Conservation (phyloP, 1,284 basidiomycete species). For the Tilletiopsis washingtonensis region DNA sequence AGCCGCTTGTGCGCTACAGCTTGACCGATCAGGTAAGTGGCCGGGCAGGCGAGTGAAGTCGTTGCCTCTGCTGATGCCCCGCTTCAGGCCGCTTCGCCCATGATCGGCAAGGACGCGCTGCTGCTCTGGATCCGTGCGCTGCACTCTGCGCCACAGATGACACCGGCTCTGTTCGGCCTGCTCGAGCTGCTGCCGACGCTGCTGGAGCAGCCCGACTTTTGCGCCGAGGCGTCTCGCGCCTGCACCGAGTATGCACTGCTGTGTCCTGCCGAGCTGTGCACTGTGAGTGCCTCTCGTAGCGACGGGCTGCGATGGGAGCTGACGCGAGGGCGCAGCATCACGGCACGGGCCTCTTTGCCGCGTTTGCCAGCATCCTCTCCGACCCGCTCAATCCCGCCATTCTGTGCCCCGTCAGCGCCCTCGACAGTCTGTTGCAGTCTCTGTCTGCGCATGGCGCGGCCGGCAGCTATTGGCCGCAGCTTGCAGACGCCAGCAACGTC, state of each 20-base stretch:
- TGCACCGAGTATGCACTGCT: slow-evolving; percentile 36
- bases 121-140: slow-evolving; percentile 36
- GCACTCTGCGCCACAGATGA: slow-evolving; percentile 32
- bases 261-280: slow-evolving; percentile 22
- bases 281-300: background rate
- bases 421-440: slow-evolving; percentile 32
- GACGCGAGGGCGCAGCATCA: slow-evolving; percentile 26
- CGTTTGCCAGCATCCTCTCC: slow-evolving; percentile 25
- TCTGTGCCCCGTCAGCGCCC: slow-evolving; percentile 26
- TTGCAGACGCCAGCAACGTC: slow-evolving; percentile 22
- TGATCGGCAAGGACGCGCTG: slow-evolving; percentile 41
- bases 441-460: slow-evolving; percentile 9
- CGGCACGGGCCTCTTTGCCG: slow-evolving; percentile 22
- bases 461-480: slow-evolving; percentile 8
- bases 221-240: slow-evolving; percentile 35
- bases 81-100: slow-evolving; percentile 14
- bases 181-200: slow-evolving; percentile 23
- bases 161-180: slow-evolving; percentile 31
- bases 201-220: slow-evolving; percentile 36
- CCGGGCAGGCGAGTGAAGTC: too few species aligned
- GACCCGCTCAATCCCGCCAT: slow-evolving; percentile 33
- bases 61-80: too few species aligned
- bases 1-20: slow-evolving; percentile 32
- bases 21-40: too few species aligned
- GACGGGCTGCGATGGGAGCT: too few species aligned